These are phyloP conservation scores for Aspergillus bombycis DNA, from an alignment of 2,329 filamentous ascomycete species.

Conservation along the genomic window DNA sequence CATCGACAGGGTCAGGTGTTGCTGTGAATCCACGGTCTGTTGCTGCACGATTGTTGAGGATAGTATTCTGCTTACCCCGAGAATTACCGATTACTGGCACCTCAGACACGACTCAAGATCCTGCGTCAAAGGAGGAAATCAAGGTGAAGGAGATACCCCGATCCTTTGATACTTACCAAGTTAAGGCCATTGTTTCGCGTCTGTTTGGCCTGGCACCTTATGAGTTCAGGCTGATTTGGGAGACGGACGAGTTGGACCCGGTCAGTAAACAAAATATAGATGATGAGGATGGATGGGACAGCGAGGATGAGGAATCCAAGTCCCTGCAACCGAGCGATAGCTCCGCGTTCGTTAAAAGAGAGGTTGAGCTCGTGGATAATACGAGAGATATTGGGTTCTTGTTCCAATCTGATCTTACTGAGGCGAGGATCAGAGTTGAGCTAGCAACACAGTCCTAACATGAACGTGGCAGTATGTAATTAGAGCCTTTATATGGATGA, in stretches of 20 bases:
- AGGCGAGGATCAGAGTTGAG: constrained; percentile 74
- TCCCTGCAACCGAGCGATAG: constrained; percentile 39
- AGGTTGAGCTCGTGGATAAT: constrained; percentile 77
- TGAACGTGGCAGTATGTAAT: background rate
- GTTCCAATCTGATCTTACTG: constrained; percentile 66
- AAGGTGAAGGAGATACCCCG: constrained; percentile 66
- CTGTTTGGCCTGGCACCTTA: constrained; percentile 69
- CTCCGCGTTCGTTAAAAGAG: constrained; percentile 69
- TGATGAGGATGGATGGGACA: constrained; percentile 52
- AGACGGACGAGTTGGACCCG: constrained; percentile 89
- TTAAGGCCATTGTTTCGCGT: constrained; percentile 76
- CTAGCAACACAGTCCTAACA: constrained; percentile 11
- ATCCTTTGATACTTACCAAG: constrained; percentile 76
- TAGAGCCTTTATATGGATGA: background rate
- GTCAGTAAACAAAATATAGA: constrained; percentile 65
- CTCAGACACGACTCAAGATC: background rate
- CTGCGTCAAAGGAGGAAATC: constrained; percentile 4
- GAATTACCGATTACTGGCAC: background rate
- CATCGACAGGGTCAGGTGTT: constrained; percentile 30
- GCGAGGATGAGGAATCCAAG: constrained; percentile 44
- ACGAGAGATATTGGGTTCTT: constrained; percentile 82
- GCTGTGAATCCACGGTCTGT: constrained; percentile 74
- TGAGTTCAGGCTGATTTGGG: constrained; percentile 72
- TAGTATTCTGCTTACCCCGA: constrained; percentile 60
- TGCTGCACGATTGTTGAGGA: constrained; percentile 72